A percentile compares a stretch with the other conserved stretches of the same genome.
phyloP scores from a whole-genome alignment of 331 rosid species.

The Dryas integrifolia region DNA sequence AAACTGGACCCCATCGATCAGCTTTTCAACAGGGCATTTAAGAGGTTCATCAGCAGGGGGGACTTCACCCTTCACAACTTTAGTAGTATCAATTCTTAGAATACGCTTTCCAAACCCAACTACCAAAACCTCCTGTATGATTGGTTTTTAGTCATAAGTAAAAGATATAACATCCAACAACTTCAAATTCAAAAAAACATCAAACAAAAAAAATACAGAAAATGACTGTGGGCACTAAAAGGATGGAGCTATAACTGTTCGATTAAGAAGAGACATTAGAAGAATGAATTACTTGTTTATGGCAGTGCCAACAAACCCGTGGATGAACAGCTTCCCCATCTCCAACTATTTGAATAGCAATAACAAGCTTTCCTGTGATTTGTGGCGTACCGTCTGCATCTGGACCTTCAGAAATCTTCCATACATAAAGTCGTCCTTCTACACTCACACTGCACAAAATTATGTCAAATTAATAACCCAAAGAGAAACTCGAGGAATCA shows the following conservation, averaged over 20 bases:
- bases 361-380: slow-evolving; percentile 74
- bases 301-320: slow-evolving; percentile 96
- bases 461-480: slow-evolving; percentile 22
- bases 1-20: slow-evolving; percentile 88
- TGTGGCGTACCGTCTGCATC: slow-evolving; percentile 93
- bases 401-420: slow-evolving; percentile 97
- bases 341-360: slow-evolving; percentile 74
- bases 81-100: slow-evolving; percentile 84
- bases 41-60: slow-evolving; percentile 73
- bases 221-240: not conserved
- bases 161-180: slow-evolving; percentile 1
- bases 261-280: slow-evolving; percentile 7
- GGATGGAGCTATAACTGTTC: not conserved
- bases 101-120: slow-evolving; percentile 86
- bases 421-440: slow-evolving; percentile 85
- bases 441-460: slow-evolving; percentile 73
- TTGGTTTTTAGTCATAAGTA: slow-evolving; percentile 17
- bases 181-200: slow-evolving; percentile 2
- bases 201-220: not conserved
- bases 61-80: slow-evolving; percentile 73
- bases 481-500: not conserved
- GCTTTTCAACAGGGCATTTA: slow-evolving; percentile 72
- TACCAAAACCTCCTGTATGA: slow-evolving; percentile 82
- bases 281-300: slow-evolving; percentile 69
- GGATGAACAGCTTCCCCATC: slow-evolving; percentile 84